Evolutionary conservation across 331 rosid genomes (phyloP).

Genomic region (Phaseolus coccineus): DNA sequence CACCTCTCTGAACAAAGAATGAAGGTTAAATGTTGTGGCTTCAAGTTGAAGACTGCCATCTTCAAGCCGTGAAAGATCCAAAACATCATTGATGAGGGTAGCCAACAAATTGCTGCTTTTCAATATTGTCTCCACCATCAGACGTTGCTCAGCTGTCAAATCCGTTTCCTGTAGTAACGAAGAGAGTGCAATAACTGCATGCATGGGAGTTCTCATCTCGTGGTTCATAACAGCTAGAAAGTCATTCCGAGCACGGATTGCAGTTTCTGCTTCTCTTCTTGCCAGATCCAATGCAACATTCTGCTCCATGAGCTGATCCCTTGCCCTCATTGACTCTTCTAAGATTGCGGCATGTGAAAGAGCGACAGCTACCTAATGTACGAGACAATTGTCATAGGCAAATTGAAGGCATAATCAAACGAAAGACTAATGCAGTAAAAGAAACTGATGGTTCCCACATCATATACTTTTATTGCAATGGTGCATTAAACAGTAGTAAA

Average conservation of each 20-base stretch:
- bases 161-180: slow-evolving; percentile 95
- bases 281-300: slow-evolving; percentile 96
- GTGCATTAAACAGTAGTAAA: not conserved
- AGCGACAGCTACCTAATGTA: slow-evolving; percentile 93
- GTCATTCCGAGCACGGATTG: slow-evolving; percentile 98
- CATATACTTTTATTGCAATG: slow-evolving; percentile 1
- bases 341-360: slow-evolving; percentile 98
- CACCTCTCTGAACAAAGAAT: slow-evolving; percentile 86
- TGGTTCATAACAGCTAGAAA: slow-evolving; percentile 99
- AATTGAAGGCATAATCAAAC: slow-evolving; percentile 29
- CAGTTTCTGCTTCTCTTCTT: slow-evolving; percentile 99
- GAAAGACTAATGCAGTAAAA: slow-evolving; percentile 31
- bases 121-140: slow-evolving; percentile 91
- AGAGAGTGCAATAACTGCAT: slow-evolving; percentile 97
- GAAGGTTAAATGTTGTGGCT: slow-evolving; percentile 76
- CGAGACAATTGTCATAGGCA: slow-evolving; percentile 24
- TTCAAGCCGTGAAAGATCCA: slow-evolving; percentile 98
- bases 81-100: slow-evolving; percentile 89
- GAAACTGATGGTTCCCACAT: slow-evolving; percentile 9
- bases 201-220: slow-evolving; percentile 99
- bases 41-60: slow-evolving; percentile 98
- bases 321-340: slow-evolving; percentile 98
- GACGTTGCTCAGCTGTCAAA: slow-evolving; percentile 89
- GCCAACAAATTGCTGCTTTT: slow-evolving; percentile 94
- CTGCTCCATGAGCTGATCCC: slow-evolving; percentile 92